Percentiles rank a stretch among this genome's conserved stretches.
Evolutionary conservation across 768 basidiomycete genomes (phyloP).

Genomic region (Clathrus columnatus): DNA sequence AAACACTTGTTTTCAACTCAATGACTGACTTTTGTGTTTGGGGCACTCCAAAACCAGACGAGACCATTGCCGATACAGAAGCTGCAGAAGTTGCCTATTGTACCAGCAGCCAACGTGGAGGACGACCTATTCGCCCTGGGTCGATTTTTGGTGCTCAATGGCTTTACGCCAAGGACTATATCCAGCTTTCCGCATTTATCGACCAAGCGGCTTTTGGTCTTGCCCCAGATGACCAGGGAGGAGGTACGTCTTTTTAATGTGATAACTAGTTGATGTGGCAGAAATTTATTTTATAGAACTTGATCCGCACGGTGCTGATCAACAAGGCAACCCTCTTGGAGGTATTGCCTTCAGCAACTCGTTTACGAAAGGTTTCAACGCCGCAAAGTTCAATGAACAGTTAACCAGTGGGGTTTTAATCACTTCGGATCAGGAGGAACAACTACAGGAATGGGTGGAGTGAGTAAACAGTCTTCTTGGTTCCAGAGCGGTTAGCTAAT

Average conservation of each 20-base stretch:
- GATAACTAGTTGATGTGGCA: too few relatives aligned
- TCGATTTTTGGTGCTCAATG: constrained; percentile 15
- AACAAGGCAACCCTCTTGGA: not conserved
- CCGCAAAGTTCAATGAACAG: constrained; percentile 1
- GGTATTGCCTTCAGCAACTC: not conserved
- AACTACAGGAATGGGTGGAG: constrained; percentile 11
- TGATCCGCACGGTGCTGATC: not conserved
- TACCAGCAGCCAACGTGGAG: constrained; percentile 22
- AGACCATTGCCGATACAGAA: constrained; percentile 19
- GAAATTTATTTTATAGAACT: constrained; percentile 11
- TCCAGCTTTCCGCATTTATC: not conserved
- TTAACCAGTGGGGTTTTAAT: not conserved
- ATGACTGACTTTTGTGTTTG: constrained; percentile 15
- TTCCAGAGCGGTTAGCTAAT: too few relatives aligned
- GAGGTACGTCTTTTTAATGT: too few relatives aligned
- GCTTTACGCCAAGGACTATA: not conserved
- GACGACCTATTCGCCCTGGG: constrained; percentile 15
- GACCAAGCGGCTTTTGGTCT: not conserved
- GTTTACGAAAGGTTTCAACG: constrained; percentile 12
- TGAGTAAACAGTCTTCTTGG: too few relatives aligned
- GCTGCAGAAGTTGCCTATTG: constrained; percentile 24
- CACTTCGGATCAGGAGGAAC: constrained; percentile 8
- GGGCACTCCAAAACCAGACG: constrained; percentile 11
- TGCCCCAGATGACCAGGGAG: not conserved
- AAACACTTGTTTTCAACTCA: constrained; percentile 4